phyloP scores from a whole-genome alignment of 2,329 filamentous ascomycete genomes.

The Paramyrothecium roridum region DNA sequence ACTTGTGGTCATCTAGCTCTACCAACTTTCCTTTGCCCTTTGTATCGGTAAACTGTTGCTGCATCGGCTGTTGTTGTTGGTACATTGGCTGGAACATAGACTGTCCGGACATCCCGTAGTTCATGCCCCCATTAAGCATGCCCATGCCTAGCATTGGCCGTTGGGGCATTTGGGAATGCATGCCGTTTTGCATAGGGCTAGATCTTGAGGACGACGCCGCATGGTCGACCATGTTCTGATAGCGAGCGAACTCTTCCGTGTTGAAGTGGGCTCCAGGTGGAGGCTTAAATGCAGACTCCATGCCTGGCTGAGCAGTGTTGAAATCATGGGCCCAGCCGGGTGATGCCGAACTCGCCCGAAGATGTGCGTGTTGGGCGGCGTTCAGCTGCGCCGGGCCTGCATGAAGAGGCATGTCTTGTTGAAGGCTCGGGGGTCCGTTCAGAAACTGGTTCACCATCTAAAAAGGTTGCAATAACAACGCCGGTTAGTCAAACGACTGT shows the following conservation, averaged over 20 bases:
- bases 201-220: slow-evolving; percentile 42
- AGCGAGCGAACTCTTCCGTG: slow-evolving; percentile 82
- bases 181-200: slow-evolving; percentile 56
- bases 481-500: background rate
- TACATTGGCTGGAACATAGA: slow-evolving; percentile 54
- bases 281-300: slow-evolving; percentile 69
- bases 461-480: slow-evolving; percentile 12
- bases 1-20: slow-evolving; percentile 88
- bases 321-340: slow-evolving; percentile 54
- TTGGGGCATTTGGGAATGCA: slow-evolving; percentile 46
- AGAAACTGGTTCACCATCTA: slow-evolving; percentile 94
- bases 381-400: slow-evolving; percentile 46
- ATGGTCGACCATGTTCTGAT: slow-evolving; percentile 70
- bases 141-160: slow-evolving; percentile 59
- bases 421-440: slow-evolving; percentile 66
- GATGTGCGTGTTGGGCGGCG: slow-evolving; percentile 45
- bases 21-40: slow-evolving; percentile 92
- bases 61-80: slow-evolving; percentile 36
- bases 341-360: slow-evolving; percentile 51
- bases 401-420: slow-evolving; percentile 52
- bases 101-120: slow-evolving; percentile 33
- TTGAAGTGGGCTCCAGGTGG: slow-evolving; percentile 63
- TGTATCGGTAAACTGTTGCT: slow-evolving; percentile 45
- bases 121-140: slow-evolving; percentile 50
- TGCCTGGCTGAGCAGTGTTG: slow-evolving; percentile 56